These are phyloP conservation scores for Clitoria ternatea DNA, from an alignment of 306 rosid species.

Conservation along the genomic window DNA sequence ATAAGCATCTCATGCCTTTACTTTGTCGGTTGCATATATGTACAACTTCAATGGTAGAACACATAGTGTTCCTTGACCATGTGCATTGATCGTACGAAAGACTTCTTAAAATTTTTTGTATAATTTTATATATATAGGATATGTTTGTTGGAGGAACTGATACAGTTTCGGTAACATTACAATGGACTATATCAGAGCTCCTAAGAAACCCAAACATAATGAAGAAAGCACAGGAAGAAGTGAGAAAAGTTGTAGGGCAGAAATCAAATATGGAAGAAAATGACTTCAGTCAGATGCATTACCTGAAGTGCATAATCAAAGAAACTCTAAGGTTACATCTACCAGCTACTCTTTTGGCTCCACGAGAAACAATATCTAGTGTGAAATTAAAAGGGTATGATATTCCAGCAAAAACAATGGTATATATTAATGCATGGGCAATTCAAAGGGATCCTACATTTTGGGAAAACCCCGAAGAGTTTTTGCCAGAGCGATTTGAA, in stretches of 20 bases:
- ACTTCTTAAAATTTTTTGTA: background rate
- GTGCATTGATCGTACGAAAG: background rate
- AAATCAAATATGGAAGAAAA: conserved; percentile 35
- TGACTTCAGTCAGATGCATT: conserved; percentile 43
- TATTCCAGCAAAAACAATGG: conserved; percentile 35
- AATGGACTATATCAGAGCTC: conserved; percentile 55
- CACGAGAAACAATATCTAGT: conserved; percentile 26
- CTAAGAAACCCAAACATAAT: conserved; percentile 33
- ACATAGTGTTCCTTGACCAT: background rate
- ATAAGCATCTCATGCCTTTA: too few relatives aligned
- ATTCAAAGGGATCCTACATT: conserved; percentile 36
- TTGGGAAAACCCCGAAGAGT: conserved; percentile 29
- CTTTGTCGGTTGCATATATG: too few relatives aligned
- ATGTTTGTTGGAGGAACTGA: conserved; percentile 41
- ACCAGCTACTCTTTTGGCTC: conserved; percentile 32
- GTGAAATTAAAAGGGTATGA: conserved; percentile 34
- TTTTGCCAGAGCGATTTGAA: conserved; percentile 30
- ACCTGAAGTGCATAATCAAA: conserved; percentile 42
- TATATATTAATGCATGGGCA: conserved; percentile 44
- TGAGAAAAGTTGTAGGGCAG: conserved; percentile 41
- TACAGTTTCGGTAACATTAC: conserved; percentile 27
- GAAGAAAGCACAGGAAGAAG: conserved; percentile 58
- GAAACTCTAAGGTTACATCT: conserved; percentile 54
- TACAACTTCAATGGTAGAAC: too few relatives aligned
- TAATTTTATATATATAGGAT: conserved; percentile 36